Evolutionary conservation across 768 basidiomycete genomes (phyloP).

Genomic region (Sporobolomyces phaffii): DNA sequence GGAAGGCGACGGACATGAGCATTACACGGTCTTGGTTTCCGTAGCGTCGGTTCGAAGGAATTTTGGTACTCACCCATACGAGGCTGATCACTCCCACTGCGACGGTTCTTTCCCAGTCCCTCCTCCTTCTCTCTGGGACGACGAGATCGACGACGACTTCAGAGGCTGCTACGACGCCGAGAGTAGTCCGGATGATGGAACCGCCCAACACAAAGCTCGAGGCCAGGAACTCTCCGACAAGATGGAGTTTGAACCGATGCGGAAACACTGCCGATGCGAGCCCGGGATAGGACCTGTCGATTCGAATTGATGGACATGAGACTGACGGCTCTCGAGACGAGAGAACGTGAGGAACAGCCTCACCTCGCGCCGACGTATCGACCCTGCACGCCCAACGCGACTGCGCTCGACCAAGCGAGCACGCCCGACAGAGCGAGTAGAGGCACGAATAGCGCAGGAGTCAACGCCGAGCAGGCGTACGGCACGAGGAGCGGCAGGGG

Average conservation of each 20-base stretch:
- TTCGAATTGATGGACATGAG: not conserved
- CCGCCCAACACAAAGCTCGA: conserved; percentile 23
- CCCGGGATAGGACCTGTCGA: conserved; percentile 30
- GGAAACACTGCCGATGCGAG: conserved; percentile 41
- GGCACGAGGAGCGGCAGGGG: conserved; percentile 31
- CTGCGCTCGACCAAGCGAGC: conserved; percentile 35
- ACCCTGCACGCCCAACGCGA: conserved; percentile 35
- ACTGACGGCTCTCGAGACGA: not conserved
- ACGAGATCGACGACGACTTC: conserved; percentile 30
- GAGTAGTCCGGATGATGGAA: conserved; percentile 23
- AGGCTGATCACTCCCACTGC: not conserved
- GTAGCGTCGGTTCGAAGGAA: no score
- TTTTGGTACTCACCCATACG: conserved; percentile 29
- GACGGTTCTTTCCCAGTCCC: conserved; percentile 23
- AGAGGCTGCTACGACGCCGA: conserved; percentile 27
- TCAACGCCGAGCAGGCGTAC: conserved; percentile 24
- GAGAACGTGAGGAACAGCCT: not conserved
- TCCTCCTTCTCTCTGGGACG: conserved; percentile 14
- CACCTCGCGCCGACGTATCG: conserved; percentile 41
- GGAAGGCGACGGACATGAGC: not conserved
- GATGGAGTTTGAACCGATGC: conserved; percentile 31
- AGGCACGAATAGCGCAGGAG: conserved; percentile 29
- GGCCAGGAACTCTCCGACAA: conserved; percentile 37
- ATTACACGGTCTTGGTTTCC: no score
- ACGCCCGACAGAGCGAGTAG: conserved; percentile 28